phyloP scores from a whole-genome alignment of 208 protist genomes.

The Trypanosomatidae sp. region DNA sequence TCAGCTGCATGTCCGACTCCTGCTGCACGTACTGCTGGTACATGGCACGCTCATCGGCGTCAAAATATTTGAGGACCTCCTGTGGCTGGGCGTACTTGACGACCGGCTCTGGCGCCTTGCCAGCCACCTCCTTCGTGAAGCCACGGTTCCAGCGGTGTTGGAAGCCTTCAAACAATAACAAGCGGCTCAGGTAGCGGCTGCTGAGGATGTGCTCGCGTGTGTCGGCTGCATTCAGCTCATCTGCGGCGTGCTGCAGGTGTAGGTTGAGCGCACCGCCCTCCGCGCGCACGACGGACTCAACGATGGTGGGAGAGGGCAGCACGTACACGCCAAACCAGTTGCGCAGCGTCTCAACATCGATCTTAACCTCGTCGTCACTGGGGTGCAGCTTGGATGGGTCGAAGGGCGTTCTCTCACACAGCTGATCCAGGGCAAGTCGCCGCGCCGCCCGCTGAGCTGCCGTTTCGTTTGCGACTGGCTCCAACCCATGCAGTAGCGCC shows the following conservation, averaged over 20 bases:
- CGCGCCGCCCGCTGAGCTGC: constrained; percentile 74
- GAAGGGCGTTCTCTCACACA: constrained; percentile 89
- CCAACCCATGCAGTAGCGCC: constrained; percentile 78
- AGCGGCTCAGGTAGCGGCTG: constrained; percentile 75
- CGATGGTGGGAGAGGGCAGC: constrained; percentile 82
- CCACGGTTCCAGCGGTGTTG: constrained; percentile 64
- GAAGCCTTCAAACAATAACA: constrained; percentile 71
- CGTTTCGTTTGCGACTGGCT: constrained; percentile 87
- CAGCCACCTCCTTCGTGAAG: constrained; percentile 49
- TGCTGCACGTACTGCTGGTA: constrained; percentile 79
- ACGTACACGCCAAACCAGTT: constrained; percentile 88
- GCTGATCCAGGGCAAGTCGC: constrained; percentile 55
- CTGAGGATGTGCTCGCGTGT: constrained; percentile 86
- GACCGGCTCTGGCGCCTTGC: constrained; percentile 71
- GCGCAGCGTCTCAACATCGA: constrained; percentile 72
- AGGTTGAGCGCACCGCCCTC: constrained; percentile 38
- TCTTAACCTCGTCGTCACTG: constrained; percentile 69
- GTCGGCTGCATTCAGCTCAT: constrained; percentile 66
- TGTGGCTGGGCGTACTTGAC: constrained; percentile 68
- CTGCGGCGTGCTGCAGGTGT: constrained; percentile 54
- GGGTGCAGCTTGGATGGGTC: constrained; percentile 36
- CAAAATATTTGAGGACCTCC: constrained; percentile 72
- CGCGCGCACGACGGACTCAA: constrained; percentile 51
- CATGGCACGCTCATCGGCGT: constrained; percentile 72
- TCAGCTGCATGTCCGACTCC: constrained; percentile 60